These are phyloP conservation scores for Secale cereale DNA, from an alignment of 176 grass and related monocot species.

Conservation along the genomic window DNA sequence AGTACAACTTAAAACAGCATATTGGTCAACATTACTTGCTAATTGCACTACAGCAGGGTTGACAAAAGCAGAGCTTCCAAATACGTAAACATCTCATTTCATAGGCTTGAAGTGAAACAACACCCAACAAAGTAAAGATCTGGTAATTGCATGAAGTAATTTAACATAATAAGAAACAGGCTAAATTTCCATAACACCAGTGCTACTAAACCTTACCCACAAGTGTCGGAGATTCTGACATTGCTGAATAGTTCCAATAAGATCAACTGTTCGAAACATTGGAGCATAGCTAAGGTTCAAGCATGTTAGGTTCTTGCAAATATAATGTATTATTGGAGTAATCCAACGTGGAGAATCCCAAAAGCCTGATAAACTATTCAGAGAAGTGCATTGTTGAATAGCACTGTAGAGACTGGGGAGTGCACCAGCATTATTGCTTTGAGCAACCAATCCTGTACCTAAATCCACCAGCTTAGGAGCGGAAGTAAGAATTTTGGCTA, in stretches of 20 bases:
- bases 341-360: conserved; percentile 46
- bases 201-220: conserved; percentile 45
- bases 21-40: neutral
- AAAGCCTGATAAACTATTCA: conserved; percentile 69
- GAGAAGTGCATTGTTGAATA: conserved; percentile 37
- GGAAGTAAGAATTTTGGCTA: conserved; percentile 50
- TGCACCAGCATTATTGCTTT: conserved; percentile 27
- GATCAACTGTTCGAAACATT: conserved; percentile 21
- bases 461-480: conserved; percentile 61
- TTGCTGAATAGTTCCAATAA: conserved; percentile 46
- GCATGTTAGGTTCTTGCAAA: conserved; percentile 50
- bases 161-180: neutral
- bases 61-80: neutral
- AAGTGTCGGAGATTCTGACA: conserved; percentile 57
- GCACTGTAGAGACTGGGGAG: conserved; percentile 31
- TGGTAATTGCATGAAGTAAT: conserved; percentile 6
- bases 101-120: conserved; percentile 4
- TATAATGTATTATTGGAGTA: conserved; percentile 21
- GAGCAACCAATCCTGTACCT: conserved; percentile 56
- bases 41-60: neutral
- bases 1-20: neutral
- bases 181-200: conserved; percentile 7
- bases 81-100: neutral
- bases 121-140: neutral
- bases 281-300: conserved; percentile 69